Evolutionary conservation across 805 yeast genomes (phyloP), one percentile per base, ranked within the genome.

Genomic region (Cyberlindnera meyerae): DNA sequence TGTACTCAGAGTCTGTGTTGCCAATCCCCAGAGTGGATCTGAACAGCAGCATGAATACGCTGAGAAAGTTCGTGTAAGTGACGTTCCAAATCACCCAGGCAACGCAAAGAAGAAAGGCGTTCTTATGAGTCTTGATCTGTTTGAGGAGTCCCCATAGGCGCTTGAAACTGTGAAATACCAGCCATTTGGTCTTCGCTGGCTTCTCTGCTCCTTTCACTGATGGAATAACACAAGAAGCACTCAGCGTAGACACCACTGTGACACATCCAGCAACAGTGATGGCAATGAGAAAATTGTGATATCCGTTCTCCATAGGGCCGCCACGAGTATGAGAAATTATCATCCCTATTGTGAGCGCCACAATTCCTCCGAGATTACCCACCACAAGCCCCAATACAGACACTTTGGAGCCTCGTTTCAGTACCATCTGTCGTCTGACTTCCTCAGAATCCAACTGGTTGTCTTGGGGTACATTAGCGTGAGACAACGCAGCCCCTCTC

Each of bases 51-150:
- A 58, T 57, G 37, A 60, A 64, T 2, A 66, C 60, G 32, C 58
- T 50, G 43, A 64, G 35, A 40, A 62, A 66, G 33, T 63, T 64
- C 9, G 58, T 42, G 32, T 51, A 63, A 6, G 55, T 52, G 12
- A 64, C 58, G 35, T 66, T 64, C 70, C 71, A 65, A 18, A 65
- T 51, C 2, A 65, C 68, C 70, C 70, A 65, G 1, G 63, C 55
- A n/a, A 63, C 27, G 48, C 66, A 61, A 18, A 59, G 50, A 9
- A 57, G 21, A 35, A 62, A 61, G 0, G 68, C 70, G 34, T 64
- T 36, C 4, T 61, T 62, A 39, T 62, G 58, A 29, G 49, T 39
- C 16, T 44, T 43, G 16, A 65, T 58, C 18, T 54, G 40, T 24
- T 43, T 49, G 11, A 57, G 12, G 38, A 64, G 41, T 1, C 11